These are phyloP conservation scores for Canavalia gladiata DNA, from an alignment of 306 rosid species.

Conservation along the genomic window DNA sequence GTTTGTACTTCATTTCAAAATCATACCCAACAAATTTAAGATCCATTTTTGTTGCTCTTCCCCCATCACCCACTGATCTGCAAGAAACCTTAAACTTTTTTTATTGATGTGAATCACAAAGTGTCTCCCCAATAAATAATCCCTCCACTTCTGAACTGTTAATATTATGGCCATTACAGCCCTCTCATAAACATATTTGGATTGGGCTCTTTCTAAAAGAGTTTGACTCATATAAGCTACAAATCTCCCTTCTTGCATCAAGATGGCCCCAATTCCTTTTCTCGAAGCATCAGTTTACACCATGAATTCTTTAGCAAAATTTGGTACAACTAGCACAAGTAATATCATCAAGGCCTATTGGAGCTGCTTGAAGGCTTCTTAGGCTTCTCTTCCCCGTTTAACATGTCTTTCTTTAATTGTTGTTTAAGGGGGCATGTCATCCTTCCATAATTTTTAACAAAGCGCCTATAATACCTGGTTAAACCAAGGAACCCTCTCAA, in stretches of 20 bases:
- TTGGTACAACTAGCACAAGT: not conserved
- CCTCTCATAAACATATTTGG: not conserved
- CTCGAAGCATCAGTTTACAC: not conserved
- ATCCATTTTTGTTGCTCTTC: not conserved
- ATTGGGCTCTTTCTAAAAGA: not conserved
- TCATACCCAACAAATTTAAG: not conserved
- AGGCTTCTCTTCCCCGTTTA: not conserved
- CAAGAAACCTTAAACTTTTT: not conserved
- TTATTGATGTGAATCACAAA: not conserved
- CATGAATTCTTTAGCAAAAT: not conserved
- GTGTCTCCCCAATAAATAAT: not conserved
- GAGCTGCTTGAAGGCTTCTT: not conserved
- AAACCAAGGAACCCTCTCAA: not conserved
- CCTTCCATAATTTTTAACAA: not conserved
- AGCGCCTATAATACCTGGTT: not conserved
- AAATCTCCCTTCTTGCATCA: not conserved
- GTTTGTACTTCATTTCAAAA: not conserved
- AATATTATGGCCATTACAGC: not conserved
- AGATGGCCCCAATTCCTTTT: not conserved
- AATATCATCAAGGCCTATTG: not conserved
- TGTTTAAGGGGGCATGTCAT: not conserved
- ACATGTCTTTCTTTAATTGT: not conserved
- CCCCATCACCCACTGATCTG: not conserved
- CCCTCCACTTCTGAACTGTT: not conserved
- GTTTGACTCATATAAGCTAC: not conserved